Evolutionary conservation across 2,329 filamentous ascomycete species (phyloP).

Genomic region (Botrytis aclada): DNA sequence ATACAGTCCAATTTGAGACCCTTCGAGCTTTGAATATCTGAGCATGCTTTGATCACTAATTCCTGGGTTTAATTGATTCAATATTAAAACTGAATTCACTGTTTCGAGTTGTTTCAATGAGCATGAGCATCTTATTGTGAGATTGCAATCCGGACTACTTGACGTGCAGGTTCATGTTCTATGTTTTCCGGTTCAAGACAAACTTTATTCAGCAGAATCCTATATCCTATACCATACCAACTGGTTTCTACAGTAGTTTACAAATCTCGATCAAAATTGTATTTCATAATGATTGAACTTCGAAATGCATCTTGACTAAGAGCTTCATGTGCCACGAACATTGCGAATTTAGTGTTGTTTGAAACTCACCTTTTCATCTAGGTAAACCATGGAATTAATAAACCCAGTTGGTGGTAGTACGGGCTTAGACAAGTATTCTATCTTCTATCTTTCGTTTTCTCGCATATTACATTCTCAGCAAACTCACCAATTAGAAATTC

Average conservation of each 20-base stretch:
- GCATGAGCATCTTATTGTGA: background rate
- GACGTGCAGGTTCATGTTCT: background rate
- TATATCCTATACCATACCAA: background rate
- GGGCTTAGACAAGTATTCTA: background rate
- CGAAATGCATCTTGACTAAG: background rate
- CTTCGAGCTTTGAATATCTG: background rate
- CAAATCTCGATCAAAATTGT: background rate
- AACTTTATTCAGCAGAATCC: background rate
- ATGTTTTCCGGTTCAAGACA: background rate
- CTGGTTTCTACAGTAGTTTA: background rate
- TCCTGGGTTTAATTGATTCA: background rate
- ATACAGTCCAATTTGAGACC: background rate
- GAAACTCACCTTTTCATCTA: background rate
- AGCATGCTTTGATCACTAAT: background rate
- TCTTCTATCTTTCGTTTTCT: background rate
- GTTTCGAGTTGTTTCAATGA: background rate
- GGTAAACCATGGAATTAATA: background rate
- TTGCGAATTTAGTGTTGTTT: background rate
- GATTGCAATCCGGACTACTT: background rate
- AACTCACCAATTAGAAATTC: background rate
- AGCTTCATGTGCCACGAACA: background rate
- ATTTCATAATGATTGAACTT: background rate
- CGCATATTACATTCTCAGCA: background rate
- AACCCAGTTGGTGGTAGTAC: background rate
- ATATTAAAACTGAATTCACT: background rate